phyloP scores from a whole-genome alignment of 2,329 filamentous ascomycete genomes.

The Colletotrichum sp. region DNA sequence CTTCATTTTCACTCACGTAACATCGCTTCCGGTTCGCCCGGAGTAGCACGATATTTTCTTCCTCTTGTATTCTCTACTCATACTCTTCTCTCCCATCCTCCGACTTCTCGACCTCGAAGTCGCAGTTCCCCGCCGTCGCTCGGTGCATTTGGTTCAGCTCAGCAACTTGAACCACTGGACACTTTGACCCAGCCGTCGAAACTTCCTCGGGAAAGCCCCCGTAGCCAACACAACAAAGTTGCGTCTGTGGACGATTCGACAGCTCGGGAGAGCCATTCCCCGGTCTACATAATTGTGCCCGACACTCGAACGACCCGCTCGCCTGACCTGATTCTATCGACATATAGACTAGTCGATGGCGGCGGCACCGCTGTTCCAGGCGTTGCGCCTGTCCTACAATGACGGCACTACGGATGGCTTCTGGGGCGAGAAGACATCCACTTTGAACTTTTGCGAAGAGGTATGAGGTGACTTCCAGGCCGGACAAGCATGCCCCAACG shows the following conservation, averaged over 20 bases:
- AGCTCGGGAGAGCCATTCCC: neutral
- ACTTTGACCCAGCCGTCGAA: neutral
- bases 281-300: neutral
- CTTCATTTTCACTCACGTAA: neutral
- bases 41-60: neutral
- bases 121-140: neutral
- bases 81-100: neutral
- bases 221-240: neutral
- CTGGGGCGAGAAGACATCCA: conserved; percentile 75
- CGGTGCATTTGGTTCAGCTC: neutral
- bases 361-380: conserved; percentile 4
- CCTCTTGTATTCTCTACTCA: neutral
- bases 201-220: neutral
- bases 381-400: conserved; percentile 15
- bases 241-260: neutral
- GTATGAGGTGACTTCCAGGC: conserved; percentile 42
- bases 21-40: neutral
- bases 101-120: neutral
- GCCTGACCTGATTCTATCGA: neutral
- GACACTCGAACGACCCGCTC: neutral
- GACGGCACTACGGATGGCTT: conserved; percentile 47
- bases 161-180: neutral
- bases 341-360: neutral
- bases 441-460: conserved; percentile 83
- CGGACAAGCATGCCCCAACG: neutral